Evolutionary conservation across 306 rosid genomes (phyloP).

Genomic region (Ochetophila trinervis): DNA sequence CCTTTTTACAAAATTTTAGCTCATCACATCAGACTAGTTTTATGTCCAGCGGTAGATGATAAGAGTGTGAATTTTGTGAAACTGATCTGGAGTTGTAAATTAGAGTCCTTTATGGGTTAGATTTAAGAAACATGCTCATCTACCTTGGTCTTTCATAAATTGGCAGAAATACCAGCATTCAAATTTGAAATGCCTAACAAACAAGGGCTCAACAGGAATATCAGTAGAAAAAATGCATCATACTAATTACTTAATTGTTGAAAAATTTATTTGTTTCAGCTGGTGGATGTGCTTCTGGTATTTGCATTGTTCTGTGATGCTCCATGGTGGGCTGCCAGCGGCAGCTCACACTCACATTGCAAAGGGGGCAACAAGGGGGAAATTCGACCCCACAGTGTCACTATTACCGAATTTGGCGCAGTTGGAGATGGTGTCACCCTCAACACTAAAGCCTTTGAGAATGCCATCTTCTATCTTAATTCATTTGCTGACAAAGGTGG

Average conservation of each 20-base stretch:
- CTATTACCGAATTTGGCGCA: constrained; percentile 76
- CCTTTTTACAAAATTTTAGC: constrained; percentile 23
- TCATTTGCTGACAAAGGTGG: constrained; percentile 80
- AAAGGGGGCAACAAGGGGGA: constrained; percentile 33
- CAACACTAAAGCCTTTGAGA: constrained; percentile 79
- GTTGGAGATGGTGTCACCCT: constrained; percentile 81
- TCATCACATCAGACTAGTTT: constrained; percentile 15
- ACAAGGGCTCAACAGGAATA: not conserved
- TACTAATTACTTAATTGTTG: not conserved
- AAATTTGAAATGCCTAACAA: not conserved
- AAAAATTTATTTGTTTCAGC: constrained; percentile 39
- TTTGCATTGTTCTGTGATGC: constrained; percentile 51
- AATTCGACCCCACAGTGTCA: constrained; percentile 76
- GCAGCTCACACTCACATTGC: constrained; percentile 61
- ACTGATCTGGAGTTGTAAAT: not conserved
- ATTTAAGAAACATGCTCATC: not conserved
- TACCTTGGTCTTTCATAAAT: not conserved
- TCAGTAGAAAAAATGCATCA: not conserved
- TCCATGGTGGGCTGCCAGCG: constrained; percentile 58
- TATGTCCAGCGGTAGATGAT: constrained; percentile 11
- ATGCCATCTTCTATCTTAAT: constrained; percentile 77
- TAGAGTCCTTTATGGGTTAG: not conserved
- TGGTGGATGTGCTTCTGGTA: constrained; percentile 57
- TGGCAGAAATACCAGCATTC: not conserved
- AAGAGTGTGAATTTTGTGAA: constrained; percentile 6